Base-by-base conservation (phyloP, 225 moss, liverwort and hornwort genomes). In the Pseudoscleropodium purum region DNA sequence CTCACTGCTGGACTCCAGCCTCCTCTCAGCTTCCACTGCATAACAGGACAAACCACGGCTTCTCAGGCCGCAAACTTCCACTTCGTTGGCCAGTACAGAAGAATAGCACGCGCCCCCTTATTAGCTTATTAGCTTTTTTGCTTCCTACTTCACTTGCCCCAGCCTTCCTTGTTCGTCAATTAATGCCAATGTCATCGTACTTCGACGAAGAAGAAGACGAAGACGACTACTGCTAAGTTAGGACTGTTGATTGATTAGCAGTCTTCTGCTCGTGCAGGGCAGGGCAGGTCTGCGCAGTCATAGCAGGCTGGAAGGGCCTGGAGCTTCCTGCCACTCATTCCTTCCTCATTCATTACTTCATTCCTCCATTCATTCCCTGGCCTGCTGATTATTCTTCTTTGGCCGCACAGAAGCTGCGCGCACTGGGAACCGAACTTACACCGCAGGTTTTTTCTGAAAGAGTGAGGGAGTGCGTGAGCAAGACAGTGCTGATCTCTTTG, bases 201-300 rank as follows among this genome's bases (percentile, higher is more conserved):
- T 73, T 64, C 30, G 54, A 57, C 54, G 84, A 67, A 51, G 84
- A 69, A 37, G 84, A 84, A 68, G 84, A 69, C 69, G 51, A 56
- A 52, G 63, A 27, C 57, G 56, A 62, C 23, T 43, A 85, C 59
- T 60, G 72, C 84, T 84, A 54, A 51, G 30, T 61, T 56, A 67
- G 36, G 15, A 49, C 88, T 88, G 88, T 88, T 61, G 88, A 82
- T 73, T 74, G 65, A 51, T 47, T 72, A 73, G 88, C 88, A 66
- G 87, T 33, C 84, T 37, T 77, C 88, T 88, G 88, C 88, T 88
- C 88, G 88, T 88, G 88, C 83, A 83, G 88, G 62, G 61, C 88
- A 60, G 80, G 63, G 18, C 87, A 87, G 86, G 76, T 51, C 86
- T 86, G 87, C 79, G 66, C 87, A 67, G 87, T 87, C 87, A 78